phyloP scores from a whole-genome alignment of 2,329 filamentous ascomycete genomes.

The Fusarium sororula region DNA sequence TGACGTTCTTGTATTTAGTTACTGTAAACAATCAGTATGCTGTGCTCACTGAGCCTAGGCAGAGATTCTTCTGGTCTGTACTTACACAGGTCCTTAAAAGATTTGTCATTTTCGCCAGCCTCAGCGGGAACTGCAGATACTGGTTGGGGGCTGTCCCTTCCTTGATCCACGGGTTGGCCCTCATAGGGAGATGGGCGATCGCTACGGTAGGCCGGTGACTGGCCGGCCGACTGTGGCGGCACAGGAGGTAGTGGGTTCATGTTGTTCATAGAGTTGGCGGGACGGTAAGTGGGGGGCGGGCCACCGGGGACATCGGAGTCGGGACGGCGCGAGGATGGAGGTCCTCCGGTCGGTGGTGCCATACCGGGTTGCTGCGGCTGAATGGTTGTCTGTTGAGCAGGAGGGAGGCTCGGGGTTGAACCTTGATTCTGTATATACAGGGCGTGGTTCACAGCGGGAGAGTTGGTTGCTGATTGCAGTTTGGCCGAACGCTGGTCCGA shows the following conservation, averaged over 20 bases:
- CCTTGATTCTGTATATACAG: conserved; percentile 50
- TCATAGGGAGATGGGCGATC: conserved; percentile 57
- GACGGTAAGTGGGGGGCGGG: conserved; percentile 62
- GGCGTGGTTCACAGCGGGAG: conserved; percentile 53
- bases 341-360: conserved; percentile 58
- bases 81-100: conserved; percentile 67
- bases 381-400: conserved; percentile 42
- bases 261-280: conserved; percentile 56
- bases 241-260: conserved; percentile 57
- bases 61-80: conserved; percentile 14
- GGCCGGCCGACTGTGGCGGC: conserved; percentile 41
- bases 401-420: conserved; percentile 42
- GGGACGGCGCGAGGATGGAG: conserved; percentile 56
- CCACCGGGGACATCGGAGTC: conserved; percentile 59
- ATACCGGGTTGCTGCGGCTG: conserved; percentile 52
- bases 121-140: conserved; percentile 48
- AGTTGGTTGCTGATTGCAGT: conserved; percentile 55
- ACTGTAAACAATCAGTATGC: conserved; percentile 61
- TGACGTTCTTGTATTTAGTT: conserved; percentile 97
- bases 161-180: conserved; percentile 55
- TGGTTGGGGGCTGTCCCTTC: conserved; percentile 67
- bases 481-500: conserved; percentile 54
- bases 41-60: neutral
- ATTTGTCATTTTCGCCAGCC: conserved; percentile 60
- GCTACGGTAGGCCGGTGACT: conserved; percentile 52